Base-by-base conservation (phyloP, 768 basidiomycete genomes). In the Boletus insuetus region DNA sequence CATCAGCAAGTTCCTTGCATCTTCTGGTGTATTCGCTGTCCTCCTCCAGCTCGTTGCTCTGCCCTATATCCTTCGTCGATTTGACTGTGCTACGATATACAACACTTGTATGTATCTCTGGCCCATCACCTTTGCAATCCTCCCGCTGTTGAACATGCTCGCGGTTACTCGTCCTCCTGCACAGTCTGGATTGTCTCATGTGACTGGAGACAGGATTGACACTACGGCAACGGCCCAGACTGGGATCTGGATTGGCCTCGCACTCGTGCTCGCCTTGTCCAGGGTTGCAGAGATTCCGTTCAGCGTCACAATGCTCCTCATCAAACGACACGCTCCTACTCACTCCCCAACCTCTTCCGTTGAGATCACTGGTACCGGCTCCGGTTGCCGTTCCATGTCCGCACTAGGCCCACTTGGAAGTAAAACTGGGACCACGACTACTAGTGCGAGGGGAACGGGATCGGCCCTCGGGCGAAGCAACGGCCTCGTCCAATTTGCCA, bases 301-400 rank as follows among this genome's bases (percentile, higher is more conserved):
- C 0, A 87, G 84, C 4, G 66, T 82, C 43, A 83, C 75, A 61
- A 81, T 86, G 74, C 78, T 87, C 44, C 70, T 86, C 20, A 74
- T 81, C 48, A 84, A 82, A 56, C 74, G 81, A 53, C 66, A 76
- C 44, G 50, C 42, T 16, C 42, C 42, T 13, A 13, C 32, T 34
- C 32, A 34, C 10, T 34, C 8, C 8, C 6, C 32, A 13, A 4
- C 32, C 6, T 2, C 32, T 13, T 34, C 32, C 10, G 8, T 8
- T 8, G 32, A 34, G 8, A 34, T 34, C 32, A 34, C 3, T 8
- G 10, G 32, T 34, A 12, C 32, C 10, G 10, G 8, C 32, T 34
- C 32, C 3, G 32, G 13, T 8, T 13, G 0, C 32, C 32, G 9
- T 6, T 4, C 4, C 8, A 34, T 13, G 10, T 34, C 32, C 3